Evolutionary conservation across 805 yeast species (phyloP), one percentile per base, ranked within the genome.

Genomic region (Maudiozyma turicensis): DNA sequence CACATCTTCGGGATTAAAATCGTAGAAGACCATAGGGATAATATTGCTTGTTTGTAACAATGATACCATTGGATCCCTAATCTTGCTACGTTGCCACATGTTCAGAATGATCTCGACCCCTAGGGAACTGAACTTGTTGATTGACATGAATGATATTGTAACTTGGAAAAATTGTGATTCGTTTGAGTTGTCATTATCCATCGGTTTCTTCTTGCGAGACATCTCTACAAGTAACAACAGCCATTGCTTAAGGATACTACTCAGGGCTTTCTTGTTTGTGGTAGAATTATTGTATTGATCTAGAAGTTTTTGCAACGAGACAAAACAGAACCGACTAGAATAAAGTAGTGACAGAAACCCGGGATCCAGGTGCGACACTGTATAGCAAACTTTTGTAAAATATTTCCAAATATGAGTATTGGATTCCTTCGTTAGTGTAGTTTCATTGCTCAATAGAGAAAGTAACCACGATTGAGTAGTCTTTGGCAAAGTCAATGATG

Each of bases 351-450:
- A 44, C 10, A 59, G 40, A 7, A 55, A 49, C 1, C 43, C 37
- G 37, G 50, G 51, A 49, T 61, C 54, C 37, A 58, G 44, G 28
- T 58, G 60, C 5, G 57, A 49, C 2, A 58, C 44, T 39, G 58
- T 60, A 42, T 50, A 58, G 38, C 65, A 57, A 26, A 61, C 58
- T 32, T 54, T 58, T n/a, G 61, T 52, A 38, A 60, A 64, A 46
- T 64, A 63, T 44, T 63, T 64, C 59, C 65, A 58, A n/a, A 56
- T 47, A 46, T 57, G 59, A 29, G 54, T 46, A 47, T 56, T 56
- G 32, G 52, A 52, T 28, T 45, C 48, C 9, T 45, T 45, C 15
- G 45, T 46, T 29, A 50, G 38, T 13, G 44, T 44, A 11, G 35
- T 40, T 10, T 54, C 54, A 11, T 51, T 52, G 10, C 52, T 46